Evolutionary conservation across 2,329 filamentous ascomycete genomes (phyloP).

Genomic region (Talaromyces piceae): DNA sequence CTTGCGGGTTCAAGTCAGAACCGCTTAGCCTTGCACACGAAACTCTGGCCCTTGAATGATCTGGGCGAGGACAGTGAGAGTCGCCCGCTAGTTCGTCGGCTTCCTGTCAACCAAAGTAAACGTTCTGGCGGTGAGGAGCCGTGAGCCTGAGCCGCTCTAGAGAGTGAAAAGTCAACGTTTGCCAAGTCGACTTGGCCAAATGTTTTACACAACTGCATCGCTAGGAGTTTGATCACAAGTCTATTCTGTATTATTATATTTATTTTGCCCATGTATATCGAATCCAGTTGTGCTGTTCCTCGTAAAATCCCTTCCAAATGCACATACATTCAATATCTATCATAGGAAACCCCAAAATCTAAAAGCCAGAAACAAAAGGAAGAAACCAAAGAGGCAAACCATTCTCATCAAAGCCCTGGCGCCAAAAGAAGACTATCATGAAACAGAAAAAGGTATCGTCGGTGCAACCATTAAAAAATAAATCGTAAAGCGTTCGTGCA

Average conservation of each 20-base stretch:
- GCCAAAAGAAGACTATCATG: not conserved
- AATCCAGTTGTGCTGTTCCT: not conserved
- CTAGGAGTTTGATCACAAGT: not conserved
- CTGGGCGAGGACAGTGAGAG: not conserved
- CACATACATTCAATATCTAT: not conserved
- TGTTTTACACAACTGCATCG: not conserved
- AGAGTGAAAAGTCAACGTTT: no score
- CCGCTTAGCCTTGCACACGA: not conserved
- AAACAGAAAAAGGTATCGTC: not conserved
- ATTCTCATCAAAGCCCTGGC: not conserved
- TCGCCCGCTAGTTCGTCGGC: not conserved
- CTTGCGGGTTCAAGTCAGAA: not conserved
- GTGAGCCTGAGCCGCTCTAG: no score
- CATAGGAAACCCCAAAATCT: not conserved
- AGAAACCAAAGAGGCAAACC: no score
- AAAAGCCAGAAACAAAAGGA: not conserved
- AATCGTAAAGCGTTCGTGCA: not conserved
- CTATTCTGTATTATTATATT: not conserved
- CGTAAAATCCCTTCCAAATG: not conserved
- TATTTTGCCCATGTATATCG: not conserved
- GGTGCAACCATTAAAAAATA: not conserved
- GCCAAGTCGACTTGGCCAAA: not conserved
- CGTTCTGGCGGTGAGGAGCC: not conserved
- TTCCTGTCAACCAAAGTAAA: not conserved
- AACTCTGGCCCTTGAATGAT: slow-evolving; percentile 4